A percentile compares a stretch with the other conserved stretches of the same genome.
phyloP scores from a whole-genome alignment of 805 yeast genomes.

The Yarrowia phangngaensis region DNA sequence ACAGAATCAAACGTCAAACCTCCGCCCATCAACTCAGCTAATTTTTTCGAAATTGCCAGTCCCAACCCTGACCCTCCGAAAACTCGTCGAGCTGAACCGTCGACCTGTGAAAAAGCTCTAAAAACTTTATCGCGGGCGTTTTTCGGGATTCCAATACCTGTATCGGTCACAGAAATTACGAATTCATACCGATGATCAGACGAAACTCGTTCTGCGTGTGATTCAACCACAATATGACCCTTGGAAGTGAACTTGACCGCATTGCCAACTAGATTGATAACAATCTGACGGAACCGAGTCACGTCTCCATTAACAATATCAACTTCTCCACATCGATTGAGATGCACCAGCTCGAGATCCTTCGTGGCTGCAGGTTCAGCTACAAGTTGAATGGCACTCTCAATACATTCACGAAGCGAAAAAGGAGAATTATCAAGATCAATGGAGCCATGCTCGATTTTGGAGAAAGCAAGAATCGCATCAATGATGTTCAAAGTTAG shows the following conservation, averaged over 20 bases:
- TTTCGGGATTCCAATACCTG: conserved; percentile 54
- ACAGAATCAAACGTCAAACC: conserved; percentile 45
- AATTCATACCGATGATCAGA: conserved; percentile 44
- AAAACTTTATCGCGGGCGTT: conserved; percentile 47
- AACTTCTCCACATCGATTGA: conserved; percentile 44
- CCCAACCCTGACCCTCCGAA: conserved; percentile 56
- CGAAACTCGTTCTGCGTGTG: conserved; percentile 36
- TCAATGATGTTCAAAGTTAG: conserved; percentile 52
- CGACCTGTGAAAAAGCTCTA: conserved; percentile 55
- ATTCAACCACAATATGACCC: conserved; percentile 45
- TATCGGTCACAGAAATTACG: conserved; percentile 45
- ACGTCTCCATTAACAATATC: conserved; percentile 47
- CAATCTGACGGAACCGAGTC: conserved; percentile 49
- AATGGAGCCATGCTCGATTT: conserved; percentile 54
- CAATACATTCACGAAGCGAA: conserved; percentile 45
- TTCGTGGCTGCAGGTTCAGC: conserved; percentile 48
- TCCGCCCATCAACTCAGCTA: conserved; percentile 51
- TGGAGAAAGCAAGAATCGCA: conserved; percentile 53
- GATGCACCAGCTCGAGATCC: conserved; percentile 46
- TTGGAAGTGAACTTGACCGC: conserved; percentile 50
- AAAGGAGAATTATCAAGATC: conserved; percentile 46
- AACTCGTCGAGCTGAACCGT: conserved; percentile 49
- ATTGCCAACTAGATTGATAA: conserved; percentile 52
- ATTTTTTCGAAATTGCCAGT: conserved; percentile 47
- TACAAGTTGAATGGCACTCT: conserved; percentile 48